Conservation (phyloP, 768 basidiomycete genomes). For the Termitomyces sp. region DNA sequence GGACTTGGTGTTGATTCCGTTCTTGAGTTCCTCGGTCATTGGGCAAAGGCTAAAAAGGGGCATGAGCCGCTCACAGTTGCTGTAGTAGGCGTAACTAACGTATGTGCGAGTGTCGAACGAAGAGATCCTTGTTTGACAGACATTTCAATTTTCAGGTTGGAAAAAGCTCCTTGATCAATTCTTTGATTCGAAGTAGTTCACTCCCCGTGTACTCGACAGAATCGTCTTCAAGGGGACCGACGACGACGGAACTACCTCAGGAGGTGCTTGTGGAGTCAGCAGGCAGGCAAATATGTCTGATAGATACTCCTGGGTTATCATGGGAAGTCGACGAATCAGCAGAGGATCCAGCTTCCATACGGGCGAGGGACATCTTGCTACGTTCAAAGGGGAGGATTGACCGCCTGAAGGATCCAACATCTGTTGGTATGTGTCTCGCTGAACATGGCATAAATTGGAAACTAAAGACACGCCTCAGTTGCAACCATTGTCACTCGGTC, state of each 20-base stretch:
- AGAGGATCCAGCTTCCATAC: constrained; percentile 37
- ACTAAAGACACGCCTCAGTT: constrained; percentile 39
- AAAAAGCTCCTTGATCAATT: constrained; percentile 85
- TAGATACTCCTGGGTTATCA: constrained; percentile 88
- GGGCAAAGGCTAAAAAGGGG: constrained; percentile 45
- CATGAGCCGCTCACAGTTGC: constrained; percentile 63
- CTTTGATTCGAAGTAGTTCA: constrained; percentile 52
- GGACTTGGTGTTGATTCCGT: constrained; percentile 60
- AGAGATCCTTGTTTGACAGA: constrained; percentile 1
- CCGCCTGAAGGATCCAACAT: constrained; percentile 75
- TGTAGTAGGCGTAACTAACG: constrained; percentile 83
- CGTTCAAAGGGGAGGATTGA: constrained; percentile 82
- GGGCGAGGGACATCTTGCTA: constrained; percentile 73
- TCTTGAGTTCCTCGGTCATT: constrained; percentile 44
- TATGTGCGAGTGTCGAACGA: constrained; percentile 31
- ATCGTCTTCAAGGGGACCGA: constrained; percentile 55
- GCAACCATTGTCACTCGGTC: constrained; percentile 66
- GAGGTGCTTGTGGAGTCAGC: constrained; percentile 52
- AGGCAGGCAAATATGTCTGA: constrained; percentile 56
- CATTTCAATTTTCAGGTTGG: constrained; percentile 64
- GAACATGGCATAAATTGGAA: constrained; percentile 9
- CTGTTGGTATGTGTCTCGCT: constrained; percentile 52
- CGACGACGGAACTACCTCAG: constrained; percentile 70
- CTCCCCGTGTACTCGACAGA: constrained; percentile 61
- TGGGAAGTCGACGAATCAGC: constrained; percentile 43